A percentile compares a stretch with the other conserved stretches of the same genome.
Evolutionary conservation across 2,329 filamentous ascomycete species (phyloP).

Genomic region (Phaeoacremonium minimum): DNA sequence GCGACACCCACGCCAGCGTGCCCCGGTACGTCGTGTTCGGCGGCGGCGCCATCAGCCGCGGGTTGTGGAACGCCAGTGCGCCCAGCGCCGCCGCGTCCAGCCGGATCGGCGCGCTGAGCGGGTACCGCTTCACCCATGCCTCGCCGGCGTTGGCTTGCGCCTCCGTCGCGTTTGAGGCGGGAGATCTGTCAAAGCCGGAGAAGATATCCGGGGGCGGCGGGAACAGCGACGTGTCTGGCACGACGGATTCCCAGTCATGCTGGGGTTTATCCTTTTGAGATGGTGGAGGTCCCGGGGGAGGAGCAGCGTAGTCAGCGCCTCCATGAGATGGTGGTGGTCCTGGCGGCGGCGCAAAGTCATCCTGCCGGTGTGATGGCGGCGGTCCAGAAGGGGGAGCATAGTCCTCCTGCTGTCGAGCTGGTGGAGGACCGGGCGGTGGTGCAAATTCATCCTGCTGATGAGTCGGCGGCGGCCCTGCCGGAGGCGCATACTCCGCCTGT

Average conservation of each 20-base stretch:
- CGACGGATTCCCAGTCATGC: constrained; percentile 67
- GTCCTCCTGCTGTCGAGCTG: constrained; percentile 5
- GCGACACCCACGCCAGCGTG: constrained; percentile 34
- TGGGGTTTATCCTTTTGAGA: constrained; percentile 23
- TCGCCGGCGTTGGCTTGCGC: constrained; percentile 61
- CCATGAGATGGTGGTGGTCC: background rate
- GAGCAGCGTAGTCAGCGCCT: constrained; percentile 17
- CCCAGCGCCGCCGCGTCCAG: constrained; percentile 44
- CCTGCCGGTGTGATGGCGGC: constrained; percentile 22
- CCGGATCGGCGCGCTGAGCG: constrained; percentile 50
- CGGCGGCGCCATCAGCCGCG: constrained; percentile 48
- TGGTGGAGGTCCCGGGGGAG: constrained; percentile 30
- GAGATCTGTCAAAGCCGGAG: constrained; percentile 58
- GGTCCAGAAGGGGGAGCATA: constrained; percentile 24
- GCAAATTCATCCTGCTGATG: constrained; percentile 7
- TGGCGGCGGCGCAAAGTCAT: background rate
- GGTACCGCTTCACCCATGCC: constrained; percentile 59
- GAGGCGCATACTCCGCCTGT: constrained; percentile 22
- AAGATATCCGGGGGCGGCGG: constrained; percentile 69
- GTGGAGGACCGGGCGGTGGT: constrained; percentile 10
- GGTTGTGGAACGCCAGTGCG: constrained; percentile 33
- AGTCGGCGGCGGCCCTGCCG: constrained; percentile 21
- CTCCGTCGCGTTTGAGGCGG: constrained; percentile 64
- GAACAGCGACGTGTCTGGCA: constrained; percentile 68
- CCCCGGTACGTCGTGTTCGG: constrained; percentile 34